phyloP scores from a whole-genome alignment of 202 grass and related monocot genomes.

The Schoenoplectus triqueter region DNA sequence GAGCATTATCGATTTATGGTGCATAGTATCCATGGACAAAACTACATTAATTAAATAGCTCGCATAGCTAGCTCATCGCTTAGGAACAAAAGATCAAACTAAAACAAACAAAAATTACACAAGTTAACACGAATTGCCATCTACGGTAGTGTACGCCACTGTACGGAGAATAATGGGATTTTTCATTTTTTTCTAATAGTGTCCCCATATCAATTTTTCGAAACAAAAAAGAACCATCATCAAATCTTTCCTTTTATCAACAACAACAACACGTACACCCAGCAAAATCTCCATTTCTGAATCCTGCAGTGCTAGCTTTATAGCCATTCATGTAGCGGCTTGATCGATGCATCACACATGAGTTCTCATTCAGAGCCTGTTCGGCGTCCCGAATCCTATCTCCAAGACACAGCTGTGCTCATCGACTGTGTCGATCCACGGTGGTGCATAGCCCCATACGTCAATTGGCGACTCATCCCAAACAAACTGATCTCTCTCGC shows the following conservation, averaged over 20 bases:
- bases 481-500: slow-evolving; percentile 29
- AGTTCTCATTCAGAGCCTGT: slow-evolving; percentile 24
- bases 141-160: background rate
- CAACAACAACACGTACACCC: background rate
- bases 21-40: background rate
- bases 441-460: slow-evolving; percentile 12
- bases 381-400: background rate
- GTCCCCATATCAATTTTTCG: background rate
- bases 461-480: slow-evolving; percentile 17
- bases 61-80: background rate
- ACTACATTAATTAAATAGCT: background rate
- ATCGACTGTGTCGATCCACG: slow-evolving; percentile 25
- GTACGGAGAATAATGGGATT: background rate
- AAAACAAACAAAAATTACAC: background rate
- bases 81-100: slow-evolving; percentile 4
- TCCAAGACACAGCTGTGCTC: background rate
- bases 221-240: background rate
- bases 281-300: background rate
- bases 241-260: slow-evolving; percentile 29
- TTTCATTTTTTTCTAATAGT: background rate
- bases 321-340: background rate
- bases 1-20: background rate
- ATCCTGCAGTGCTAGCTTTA: background rate
- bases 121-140: background rate
- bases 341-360: background rate